A percentile compares a stretch with the other conserved stretches of the same genome.
Evolutionary conservation across 2,329 filamentous ascomycete species (phyloP).

Genomic region (Hortaea sp.): DNA sequence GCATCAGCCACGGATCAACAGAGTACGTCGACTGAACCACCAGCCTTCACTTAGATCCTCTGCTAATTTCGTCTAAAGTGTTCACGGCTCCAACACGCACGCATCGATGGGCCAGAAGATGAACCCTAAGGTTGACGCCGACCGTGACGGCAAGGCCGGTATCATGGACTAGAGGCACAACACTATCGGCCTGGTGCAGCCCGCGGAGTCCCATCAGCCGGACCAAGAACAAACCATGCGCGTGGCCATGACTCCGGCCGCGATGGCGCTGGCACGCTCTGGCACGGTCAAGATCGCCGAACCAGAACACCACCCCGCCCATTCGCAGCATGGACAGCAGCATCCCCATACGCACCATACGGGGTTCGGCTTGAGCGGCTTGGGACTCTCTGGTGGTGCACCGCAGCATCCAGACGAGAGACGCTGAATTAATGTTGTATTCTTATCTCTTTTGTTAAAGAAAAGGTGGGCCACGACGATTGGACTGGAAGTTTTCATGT

Average conservation of each 20-base stretch:
- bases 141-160: slow-evolving; percentile 47
- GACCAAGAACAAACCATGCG: slow-evolving; percentile 1
- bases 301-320: neutral
- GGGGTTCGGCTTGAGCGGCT: neutral
- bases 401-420: neutral
- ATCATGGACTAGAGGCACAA: slow-evolving; percentile 37
- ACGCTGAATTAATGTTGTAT: neutral
- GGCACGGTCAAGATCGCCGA: neutral
- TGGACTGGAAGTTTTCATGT: neutral
- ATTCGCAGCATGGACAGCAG: neutral
- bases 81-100: slow-evolving; percentile 26
- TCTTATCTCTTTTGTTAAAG: neutral
- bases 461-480: neutral
- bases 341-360: neutral
- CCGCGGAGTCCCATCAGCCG: neutral
- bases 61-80: too few species aligned
- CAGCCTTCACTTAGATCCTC: too few species aligned
- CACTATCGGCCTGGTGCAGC: neutral
- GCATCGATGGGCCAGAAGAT: slow-evolving; percentile 43
- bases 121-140: slow-evolving; percentile 45
- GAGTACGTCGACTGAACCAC: too few species aligned
- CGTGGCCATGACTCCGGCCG: slow-evolving; percentile 1
- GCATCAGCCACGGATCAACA: slow-evolving; percentile 6
- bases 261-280: neutral
- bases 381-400: neutral